A percentile compares a stretch with the other conserved stretches of the same genome.
Evolutionary conservation across 176 grass and related monocot species (phyloP).

Genomic region (Panicum miliaceum): DNA sequence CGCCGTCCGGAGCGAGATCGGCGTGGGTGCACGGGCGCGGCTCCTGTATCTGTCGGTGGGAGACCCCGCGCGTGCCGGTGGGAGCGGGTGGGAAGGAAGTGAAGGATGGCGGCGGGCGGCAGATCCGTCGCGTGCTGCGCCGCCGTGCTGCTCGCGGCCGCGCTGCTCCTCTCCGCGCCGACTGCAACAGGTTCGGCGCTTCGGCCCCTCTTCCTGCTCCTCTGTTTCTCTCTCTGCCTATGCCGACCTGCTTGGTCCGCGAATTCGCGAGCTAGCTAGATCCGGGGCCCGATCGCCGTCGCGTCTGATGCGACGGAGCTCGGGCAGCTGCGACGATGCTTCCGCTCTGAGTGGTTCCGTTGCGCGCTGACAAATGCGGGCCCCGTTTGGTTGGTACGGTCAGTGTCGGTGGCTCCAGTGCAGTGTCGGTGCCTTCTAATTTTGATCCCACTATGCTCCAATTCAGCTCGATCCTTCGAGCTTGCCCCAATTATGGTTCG

Average conservation of each 20-base stretch:
- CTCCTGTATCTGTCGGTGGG: not conserved
- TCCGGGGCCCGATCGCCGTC: slow-evolving; percentile 36
- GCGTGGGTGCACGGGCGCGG: not conserved
- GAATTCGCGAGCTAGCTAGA: not conserved
- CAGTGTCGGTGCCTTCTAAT: slow-evolving; percentile 33
- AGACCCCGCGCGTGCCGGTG: slow-evolving; percentile 21
- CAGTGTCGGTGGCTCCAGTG: slow-evolving; percentile 40
- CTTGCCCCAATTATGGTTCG: not conserved
- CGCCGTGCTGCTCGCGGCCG: slow-evolving; percentile 49
- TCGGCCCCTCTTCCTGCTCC: not conserved
- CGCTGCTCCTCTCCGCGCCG: slow-evolving; percentile 53
- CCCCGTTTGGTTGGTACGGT: not conserved
- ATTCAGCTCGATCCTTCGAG: slow-evolving; percentile 6
- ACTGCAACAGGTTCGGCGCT: slow-evolving; percentile 55
- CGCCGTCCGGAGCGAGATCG: not conserved
- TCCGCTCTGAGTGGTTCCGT: not conserved
- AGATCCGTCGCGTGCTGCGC: slow-evolving; percentile 54
- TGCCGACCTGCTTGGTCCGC: not conserved
- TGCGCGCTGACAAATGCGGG: slow-evolving; percentile 30
- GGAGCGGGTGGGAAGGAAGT: not conserved
- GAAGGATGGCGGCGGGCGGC: slow-evolving; percentile 46
- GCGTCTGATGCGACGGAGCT: not conserved
- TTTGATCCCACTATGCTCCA: not conserved
- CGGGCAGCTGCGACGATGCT: not conserved
- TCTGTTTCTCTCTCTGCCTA: not conserved